Conservation (phyloP, 495 filamentous ascomycete species). For the Massariosphaeria phaeospora region DNA sequence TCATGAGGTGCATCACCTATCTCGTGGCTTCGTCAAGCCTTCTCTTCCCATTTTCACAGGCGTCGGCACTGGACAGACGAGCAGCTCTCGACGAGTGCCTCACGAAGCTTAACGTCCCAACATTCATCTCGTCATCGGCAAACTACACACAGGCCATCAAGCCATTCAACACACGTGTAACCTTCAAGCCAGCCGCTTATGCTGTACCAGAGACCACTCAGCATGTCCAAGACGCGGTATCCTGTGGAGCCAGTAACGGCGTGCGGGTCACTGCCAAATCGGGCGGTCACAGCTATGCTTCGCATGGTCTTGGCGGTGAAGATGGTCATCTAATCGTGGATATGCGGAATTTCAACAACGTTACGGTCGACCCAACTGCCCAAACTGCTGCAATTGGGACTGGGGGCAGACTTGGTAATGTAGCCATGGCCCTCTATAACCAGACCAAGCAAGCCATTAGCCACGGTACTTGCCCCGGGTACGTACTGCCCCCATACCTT, state of each 20-base stretch:
- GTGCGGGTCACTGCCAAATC: conserved; percentile 64
- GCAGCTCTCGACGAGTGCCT: conserved; percentile 21
- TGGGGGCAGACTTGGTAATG: conserved; percentile 56
- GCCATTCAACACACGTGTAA: conserved; percentile 61
- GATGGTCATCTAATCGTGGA: conserved; percentile 57
- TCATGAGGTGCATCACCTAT: not conserved
- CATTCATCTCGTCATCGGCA: not conserved
- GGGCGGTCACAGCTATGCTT: conserved; percentile 70
- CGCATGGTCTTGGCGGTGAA: conserved; percentile 49
- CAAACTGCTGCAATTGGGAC: conserved; percentile 60
- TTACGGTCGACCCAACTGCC: conserved; percentile 51
- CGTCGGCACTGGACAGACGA: conserved; percentile 9
- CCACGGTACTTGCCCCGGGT: conserved; percentile 57
- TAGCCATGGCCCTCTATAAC: conserved; percentile 54
- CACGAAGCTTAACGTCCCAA: not conserved
- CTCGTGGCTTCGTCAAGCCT: conserved; percentile 10
- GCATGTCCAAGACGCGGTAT: conserved; percentile 56
- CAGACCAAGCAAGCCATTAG: conserved; percentile 60
- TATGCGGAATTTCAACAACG: conserved; percentile 47
- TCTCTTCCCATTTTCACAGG: not conserved
- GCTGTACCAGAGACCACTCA: conserved; percentile 53
- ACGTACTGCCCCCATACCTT: conserved; percentile 5
- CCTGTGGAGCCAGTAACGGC: conserved; percentile 51
- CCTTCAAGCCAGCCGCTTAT: conserved; percentile 57
- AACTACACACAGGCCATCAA: conserved; percentile 26